Evolutionary conservation across 164 flowering plant genomes (phyloP).

Genomic region (Dillenia suffruticosa): DNA sequence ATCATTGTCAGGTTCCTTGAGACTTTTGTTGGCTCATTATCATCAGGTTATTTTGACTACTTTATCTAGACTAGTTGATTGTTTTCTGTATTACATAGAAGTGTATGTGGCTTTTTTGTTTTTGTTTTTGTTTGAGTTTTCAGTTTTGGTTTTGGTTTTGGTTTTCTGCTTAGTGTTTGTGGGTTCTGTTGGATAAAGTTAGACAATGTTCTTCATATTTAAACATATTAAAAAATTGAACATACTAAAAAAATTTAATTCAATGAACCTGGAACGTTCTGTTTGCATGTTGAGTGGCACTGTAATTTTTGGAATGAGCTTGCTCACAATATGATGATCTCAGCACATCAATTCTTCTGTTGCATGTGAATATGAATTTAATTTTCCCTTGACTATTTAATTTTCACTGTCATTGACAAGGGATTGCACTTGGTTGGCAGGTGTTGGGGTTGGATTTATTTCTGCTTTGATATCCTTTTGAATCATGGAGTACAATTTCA

Average conservation of each 20-base stretch:
- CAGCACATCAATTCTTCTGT: conserved; percentile 4
- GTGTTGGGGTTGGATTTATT: conserved; percentile 97
- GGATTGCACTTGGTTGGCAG: conserved; percentile 28
- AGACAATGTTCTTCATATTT: no score
- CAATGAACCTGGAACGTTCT: no score
- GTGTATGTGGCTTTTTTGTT: not conserved
- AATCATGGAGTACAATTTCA: no score
- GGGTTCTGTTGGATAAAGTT: no score
- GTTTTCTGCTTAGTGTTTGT: not conserved
- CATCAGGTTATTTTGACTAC: conserved; percentile 53
- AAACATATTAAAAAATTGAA: no score
- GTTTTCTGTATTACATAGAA: no score
- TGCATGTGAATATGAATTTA: conserved; percentile 2
- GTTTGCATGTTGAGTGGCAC: no score
- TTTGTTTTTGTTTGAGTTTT: not conserved
- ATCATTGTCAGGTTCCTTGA: conserved; percentile 85
- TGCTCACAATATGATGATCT: no score
- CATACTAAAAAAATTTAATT: no score
- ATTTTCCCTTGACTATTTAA: no score
- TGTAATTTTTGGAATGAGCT: no score
- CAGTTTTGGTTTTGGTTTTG: not conserved
- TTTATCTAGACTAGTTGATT: not conserved
- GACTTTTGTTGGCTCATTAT: conserved; percentile 96
- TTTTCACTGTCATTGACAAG: no score
- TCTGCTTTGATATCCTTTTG: conserved; percentile 97